Percentiles rank a stretch among this genome's conserved stretches.
Evolutionary conservation across 2,329 filamentous ascomycete species (phyloP).

Genomic region (Exophiala phaeomuriformis): DNA sequence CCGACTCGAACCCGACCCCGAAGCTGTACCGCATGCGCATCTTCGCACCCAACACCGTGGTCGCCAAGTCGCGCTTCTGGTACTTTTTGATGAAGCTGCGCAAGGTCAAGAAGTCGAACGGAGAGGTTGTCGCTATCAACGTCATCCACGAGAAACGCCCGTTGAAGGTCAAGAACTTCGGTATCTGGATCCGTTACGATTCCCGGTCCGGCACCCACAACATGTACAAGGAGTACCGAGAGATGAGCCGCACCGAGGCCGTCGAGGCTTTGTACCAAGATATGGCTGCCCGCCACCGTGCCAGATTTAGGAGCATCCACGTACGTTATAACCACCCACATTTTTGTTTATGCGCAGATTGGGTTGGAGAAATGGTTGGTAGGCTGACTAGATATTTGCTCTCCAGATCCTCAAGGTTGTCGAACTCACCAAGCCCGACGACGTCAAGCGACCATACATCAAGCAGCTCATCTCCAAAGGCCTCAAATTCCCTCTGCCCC

Average conservation of each 20-base stretch:
- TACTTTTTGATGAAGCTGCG: constrained; percentile 99
- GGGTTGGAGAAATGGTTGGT: not conserved
- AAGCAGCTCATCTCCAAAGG: constrained; percentile 93
- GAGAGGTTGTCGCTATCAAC: constrained; percentile 97
- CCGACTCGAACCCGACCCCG: constrained; percentile 91
- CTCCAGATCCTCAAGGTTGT: constrained; percentile 91
- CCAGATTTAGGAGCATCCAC: constrained; percentile 97
- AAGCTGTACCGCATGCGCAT: constrained; percentile 99
- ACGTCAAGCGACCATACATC: constrained; percentile 98
- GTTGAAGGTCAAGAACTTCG: constrained; percentile 99
- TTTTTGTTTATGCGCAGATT: not conserved
- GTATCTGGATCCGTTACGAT: constrained; percentile 99
- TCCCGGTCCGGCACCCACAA: constrained; percentile 99
- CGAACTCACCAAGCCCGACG: constrained; percentile 88
- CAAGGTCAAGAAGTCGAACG: constrained; percentile 99
- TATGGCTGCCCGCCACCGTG: constrained; percentile 98
- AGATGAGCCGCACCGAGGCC: constrained; percentile 91
- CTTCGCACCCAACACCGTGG: constrained; percentile 94
- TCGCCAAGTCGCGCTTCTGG: constrained; percentile 99
- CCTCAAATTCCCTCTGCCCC: constrained; percentile 97
- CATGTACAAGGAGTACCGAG: constrained; percentile 99
- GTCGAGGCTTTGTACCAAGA: constrained; percentile 98
- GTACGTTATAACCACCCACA: constrained; percentile 49
- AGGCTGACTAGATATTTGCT: not conserved
- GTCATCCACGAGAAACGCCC: constrained; percentile 98